phyloP scores from a whole-genome alignment of 2,329 filamentous ascomycete genomes.

The Trichoderma simmonsii region DNA sequence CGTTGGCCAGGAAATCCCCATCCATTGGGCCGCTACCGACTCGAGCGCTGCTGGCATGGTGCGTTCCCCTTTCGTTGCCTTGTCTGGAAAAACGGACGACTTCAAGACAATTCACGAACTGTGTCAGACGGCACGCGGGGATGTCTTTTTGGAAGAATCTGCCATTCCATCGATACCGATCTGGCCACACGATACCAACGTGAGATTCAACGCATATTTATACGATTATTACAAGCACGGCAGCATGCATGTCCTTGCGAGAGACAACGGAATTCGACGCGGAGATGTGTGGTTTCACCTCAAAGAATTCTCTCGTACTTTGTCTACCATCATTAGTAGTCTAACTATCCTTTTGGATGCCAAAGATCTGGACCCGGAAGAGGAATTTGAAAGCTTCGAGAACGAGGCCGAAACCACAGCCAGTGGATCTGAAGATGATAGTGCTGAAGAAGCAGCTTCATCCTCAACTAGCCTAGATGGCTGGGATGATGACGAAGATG shows the following conservation, averaged over 20 bases:
- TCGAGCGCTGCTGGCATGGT: constrained; percentile 40
- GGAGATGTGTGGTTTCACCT: constrained; percentile 71
- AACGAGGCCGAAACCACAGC: not conserved
- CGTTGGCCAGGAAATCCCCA: constrained; percentile 4
- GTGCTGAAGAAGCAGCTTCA: constrained; percentile 22
- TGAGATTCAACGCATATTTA: constrained; percentile 63
- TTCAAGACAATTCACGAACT: constrained; percentile 66
- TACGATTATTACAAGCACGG: constrained; percentile 78
- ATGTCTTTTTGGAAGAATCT: constrained; percentile 71
- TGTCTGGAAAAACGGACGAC: constrained; percentile 64
- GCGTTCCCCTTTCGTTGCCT: constrained; percentile 66
- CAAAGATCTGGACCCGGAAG: constrained; percentile 35
- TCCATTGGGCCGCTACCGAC: not conserved
- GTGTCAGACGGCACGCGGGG: constrained; percentile 60
- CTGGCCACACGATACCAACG: constrained; percentile 51
- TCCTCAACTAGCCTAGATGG: not conserved
- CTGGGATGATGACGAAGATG: constrained; percentile 20
- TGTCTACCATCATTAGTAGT: constrained; percentile 70
- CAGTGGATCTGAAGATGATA: not conserved
- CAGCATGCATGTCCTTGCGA: constrained; percentile 55
- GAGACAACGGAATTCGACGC: constrained; percentile 62
- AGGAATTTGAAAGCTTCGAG: constrained; percentile 36
- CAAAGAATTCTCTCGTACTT: constrained; percentile 55
- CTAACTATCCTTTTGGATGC: constrained; percentile 51
- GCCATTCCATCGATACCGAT: constrained; percentile 67